These are phyloP conservation scores for Ophiostoma ips DNA, from an alignment of 2,329 filamentous ascomycete genomes.

Conservation along the genomic window DNA sequence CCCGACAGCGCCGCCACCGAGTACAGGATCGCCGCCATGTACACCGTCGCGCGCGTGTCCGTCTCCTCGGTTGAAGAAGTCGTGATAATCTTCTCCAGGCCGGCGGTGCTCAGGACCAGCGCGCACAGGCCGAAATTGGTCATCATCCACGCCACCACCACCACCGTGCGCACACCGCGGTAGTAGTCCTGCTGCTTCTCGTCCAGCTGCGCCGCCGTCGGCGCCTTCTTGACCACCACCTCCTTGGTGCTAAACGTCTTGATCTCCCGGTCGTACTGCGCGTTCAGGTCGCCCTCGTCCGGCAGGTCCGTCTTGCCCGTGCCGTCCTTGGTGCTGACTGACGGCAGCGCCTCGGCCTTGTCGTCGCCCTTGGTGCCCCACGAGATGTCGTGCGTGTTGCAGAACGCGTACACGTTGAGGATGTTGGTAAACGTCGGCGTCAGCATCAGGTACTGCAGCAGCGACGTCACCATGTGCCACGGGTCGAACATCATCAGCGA, in stretches of 20 bases:
- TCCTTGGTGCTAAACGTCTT: constrained; percentile 60
- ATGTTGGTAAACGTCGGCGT: constrained; percentile 97
- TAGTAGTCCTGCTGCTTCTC: constrained; percentile 98
- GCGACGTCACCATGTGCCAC: constrained; percentile 98
- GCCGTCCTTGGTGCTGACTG: constrained; percentile 78
- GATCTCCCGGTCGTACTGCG: constrained; percentile 82
- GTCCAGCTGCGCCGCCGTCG: constrained; percentile 38
- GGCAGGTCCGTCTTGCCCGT: constrained; percentile 87
- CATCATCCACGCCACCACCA: constrained; percentile 93
- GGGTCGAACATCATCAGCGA: constrained; percentile 94
- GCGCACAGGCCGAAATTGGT: constrained; percentile 83
- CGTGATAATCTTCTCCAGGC: constrained; percentile 53
- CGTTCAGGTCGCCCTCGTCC: constrained; percentile 88
- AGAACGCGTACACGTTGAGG: constrained; percentile 93
- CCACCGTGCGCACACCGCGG: constrained; percentile 82
- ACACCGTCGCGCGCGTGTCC: constrained; percentile 51
- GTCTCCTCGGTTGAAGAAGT: constrained; percentile 31
- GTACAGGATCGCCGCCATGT: constrained; percentile 79
- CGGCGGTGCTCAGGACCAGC: constrained; percentile 73
- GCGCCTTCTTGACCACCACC: constrained; percentile 52
- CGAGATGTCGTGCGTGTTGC: constrained; percentile 73
- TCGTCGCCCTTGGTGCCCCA: constrained; percentile 98
- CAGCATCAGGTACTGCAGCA: constrained; percentile 86
- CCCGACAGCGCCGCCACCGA: constrained; percentile 71
- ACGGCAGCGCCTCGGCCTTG: constrained; percentile 80